phyloP scores from a whole-genome alignment of 495 filamentous ascomycete species.

The Hypoxylon crocopeplum region DNA sequence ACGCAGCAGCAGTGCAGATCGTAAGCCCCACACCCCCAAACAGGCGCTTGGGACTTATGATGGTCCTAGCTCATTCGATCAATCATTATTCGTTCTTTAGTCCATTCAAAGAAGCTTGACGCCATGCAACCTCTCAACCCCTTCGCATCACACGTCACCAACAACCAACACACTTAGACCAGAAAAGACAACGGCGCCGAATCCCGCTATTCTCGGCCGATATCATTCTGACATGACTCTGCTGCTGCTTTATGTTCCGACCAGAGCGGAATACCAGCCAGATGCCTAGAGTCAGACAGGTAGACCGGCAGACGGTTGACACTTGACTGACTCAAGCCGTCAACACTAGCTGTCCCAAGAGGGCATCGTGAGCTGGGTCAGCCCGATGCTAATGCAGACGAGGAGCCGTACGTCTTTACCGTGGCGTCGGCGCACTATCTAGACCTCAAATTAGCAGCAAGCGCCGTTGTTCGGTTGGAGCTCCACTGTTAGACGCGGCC shows the following conservation, averaged over 20 bases:
- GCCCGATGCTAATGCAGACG: conserved; percentile 11
- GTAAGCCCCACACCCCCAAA: conserved; percentile 25
- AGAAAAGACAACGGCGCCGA: conserved; percentile 21
- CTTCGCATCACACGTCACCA: conserved; percentile 35
- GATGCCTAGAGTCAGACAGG: neutral
- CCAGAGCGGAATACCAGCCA: too few species aligned
- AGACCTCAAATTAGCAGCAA: conserved; percentile 5
- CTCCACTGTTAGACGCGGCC: conserved; percentile 32
- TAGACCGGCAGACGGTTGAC: neutral
- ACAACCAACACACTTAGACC: conserved; percentile 13
- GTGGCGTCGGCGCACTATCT: conserved; percentile 19
- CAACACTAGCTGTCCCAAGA: conserved; percentile 4
- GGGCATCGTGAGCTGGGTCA: conserved; percentile 8
- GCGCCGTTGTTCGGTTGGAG: conserved; percentile 20
- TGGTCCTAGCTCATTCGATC: conserved; percentile 11
- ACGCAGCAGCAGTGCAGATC: conserved; percentile 28
- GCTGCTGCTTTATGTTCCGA: too few species aligned
- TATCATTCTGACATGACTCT: too few species aligned
- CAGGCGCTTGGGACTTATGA: conserved; percentile 27
- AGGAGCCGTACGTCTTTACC: conserved; percentile 4
- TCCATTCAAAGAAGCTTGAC: neutral
- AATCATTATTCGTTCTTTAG: conserved; percentile 15
- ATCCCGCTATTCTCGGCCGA: conserved; percentile 25
- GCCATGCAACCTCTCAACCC: neutral
- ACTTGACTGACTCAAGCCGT: conserved; percentile 4